Evolutionary conservation across 371 early-diverging fungal species (phyloP).

Genomic region (Haplosporangium sp.): DNA sequence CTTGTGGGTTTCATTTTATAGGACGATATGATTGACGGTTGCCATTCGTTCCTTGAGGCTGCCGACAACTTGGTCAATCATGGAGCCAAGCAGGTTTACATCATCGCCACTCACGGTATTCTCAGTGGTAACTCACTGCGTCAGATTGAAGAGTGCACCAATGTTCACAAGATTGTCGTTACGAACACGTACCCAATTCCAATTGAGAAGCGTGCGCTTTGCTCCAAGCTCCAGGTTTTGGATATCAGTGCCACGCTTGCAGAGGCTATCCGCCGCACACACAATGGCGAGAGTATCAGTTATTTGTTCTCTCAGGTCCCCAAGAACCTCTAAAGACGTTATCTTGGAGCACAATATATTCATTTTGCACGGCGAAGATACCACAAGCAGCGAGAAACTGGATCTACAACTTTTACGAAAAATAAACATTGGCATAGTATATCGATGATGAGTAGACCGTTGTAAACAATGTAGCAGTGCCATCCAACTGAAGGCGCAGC

Average conservation of each 20-base stretch:
- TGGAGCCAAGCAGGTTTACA: conserved; percentile 89
- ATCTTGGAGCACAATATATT: too few relatives aligned
- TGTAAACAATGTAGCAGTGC: too few relatives aligned
- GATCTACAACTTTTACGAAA: too few relatives aligned
- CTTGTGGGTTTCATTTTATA: conserved; percentile 22
- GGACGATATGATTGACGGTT: conserved; percentile 93
- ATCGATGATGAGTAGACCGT: too few relatives aligned
- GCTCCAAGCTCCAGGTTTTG: conserved; percentile 85
- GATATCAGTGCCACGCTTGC: conserved; percentile 92
- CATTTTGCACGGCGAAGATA: too few relatives aligned
- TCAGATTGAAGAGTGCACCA: conserved; percentile 86
- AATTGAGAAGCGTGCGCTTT: conserved; percentile 73
- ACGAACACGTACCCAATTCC: conserved; percentile 96
- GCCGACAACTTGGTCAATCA: conserved; percentile 88
- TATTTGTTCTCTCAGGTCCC: conserved; percentile 77
- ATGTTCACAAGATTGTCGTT: conserved; percentile 88
- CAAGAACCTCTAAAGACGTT: conserved; percentile 23
- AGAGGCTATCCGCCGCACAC: conserved; percentile 97
- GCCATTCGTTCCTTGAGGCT: conserved; percentile 90
- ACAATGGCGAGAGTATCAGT: conserved; percentile 97
- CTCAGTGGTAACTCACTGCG: conserved; percentile 86
- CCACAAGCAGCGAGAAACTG: too few relatives aligned
- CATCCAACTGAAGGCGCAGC: too few relatives aligned
- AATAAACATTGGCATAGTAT: too few relatives aligned
- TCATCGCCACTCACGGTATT: conserved; percentile 96